phyloP scores from a whole-genome alignment of 352 stramenopile species.

The Phytopythium kandeliae region DNA sequence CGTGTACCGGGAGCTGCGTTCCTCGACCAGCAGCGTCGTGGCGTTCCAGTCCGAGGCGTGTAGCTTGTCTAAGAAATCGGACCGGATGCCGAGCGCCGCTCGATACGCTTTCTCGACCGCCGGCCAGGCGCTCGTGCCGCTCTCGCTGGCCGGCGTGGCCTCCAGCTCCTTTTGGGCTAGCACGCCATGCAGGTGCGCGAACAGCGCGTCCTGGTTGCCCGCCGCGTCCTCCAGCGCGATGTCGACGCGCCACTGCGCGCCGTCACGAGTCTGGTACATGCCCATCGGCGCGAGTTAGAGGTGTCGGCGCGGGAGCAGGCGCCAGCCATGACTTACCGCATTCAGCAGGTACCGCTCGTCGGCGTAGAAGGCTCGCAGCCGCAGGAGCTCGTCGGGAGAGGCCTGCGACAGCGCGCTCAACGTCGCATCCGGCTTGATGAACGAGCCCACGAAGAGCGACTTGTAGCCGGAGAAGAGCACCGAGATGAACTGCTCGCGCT shows the following conservation, averaged over 20 bases:
- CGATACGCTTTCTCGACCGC: conserved; percentile 25
- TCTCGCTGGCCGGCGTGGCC: background rate
- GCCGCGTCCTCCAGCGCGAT: conserved; percentile 43
- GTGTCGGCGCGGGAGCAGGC: no score
- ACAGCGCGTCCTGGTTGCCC: conserved; percentile 30
- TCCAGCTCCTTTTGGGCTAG: conserved; percentile 42
- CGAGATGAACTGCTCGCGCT: conserved; percentile 53
- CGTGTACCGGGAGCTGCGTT: conserved; percentile 52
- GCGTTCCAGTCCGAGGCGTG: conserved; percentile 48
- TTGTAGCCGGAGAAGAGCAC: conserved; percentile 44
- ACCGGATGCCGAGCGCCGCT: conserved; percentile 16
- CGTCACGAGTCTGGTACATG: background rate
- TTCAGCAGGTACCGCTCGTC: conserved; percentile 58
- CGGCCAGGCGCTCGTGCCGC: conserved; percentile 8
- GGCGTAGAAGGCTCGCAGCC: conserved; percentile 36
- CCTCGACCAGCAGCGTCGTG: conserved; percentile 60
- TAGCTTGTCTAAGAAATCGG: conserved; percentile 18
- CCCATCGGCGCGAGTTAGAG: no score
- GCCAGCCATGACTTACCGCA: conserved; percentile 14
- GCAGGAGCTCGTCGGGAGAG: conserved; percentile 29
- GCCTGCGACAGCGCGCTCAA: conserved; percentile 32
- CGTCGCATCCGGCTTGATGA: conserved; percentile 40
- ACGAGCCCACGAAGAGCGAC: conserved; percentile 41
- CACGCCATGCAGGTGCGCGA: conserved; percentile 49
- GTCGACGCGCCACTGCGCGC: conserved; percentile 28